Evolutionary conservation across 805 yeast species (phyloP).

Genomic region (Saccharomycopsis selenospora): DNA sequence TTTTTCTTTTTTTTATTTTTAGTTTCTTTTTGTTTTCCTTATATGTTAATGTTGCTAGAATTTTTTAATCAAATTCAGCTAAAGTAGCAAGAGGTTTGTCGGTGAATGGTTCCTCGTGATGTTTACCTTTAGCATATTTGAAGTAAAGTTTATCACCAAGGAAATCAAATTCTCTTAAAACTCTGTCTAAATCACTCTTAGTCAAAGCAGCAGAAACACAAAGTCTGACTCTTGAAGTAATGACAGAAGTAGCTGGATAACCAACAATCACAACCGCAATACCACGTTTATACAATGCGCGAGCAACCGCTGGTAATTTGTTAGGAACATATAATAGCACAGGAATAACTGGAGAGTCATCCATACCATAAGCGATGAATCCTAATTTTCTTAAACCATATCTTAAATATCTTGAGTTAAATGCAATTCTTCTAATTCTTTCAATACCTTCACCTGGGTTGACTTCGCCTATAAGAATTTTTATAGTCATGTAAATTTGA

Average conservation of each 20-base stretch:
- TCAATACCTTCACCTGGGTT: conserved; percentile 92
- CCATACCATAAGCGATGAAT: conserved; percentile 88
- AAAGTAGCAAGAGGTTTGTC: conserved; percentile 19
- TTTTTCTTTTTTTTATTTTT: no score
- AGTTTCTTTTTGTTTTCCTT: no score
- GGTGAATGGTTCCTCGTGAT: conserved; percentile 15
- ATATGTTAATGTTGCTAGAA: no score
- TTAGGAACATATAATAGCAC: conserved; percentile 81
- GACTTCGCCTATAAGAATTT: conserved; percentile 70
- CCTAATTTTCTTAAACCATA: conserved; percentile 88
- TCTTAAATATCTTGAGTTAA: conserved; percentile 89
- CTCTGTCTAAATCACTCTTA: conserved; percentile 84
- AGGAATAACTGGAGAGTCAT: conserved; percentile 95
- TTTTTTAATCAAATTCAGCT: conserved; percentile 3
- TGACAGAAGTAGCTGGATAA: conserved; percentile 94
- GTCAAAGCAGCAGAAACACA: conserved; percentile 90
- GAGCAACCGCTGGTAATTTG: conserved; percentile 87
- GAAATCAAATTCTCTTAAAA: conserved; percentile 62
- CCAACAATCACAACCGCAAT: conserved; percentile 96
- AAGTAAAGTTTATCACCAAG: conserved; percentile 71
- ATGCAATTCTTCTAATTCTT: conserved; percentile 87
- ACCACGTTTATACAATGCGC: conserved; percentile 68
- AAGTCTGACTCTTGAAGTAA: conserved; percentile 82
- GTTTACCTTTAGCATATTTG: conserved; percentile 32
- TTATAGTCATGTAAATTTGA: conserved; percentile 77